Evolutionary conservation across 1,284 basidiomycete genomes (phyloP).

Genomic region (Microbotryomycetes sp.): DNA sequence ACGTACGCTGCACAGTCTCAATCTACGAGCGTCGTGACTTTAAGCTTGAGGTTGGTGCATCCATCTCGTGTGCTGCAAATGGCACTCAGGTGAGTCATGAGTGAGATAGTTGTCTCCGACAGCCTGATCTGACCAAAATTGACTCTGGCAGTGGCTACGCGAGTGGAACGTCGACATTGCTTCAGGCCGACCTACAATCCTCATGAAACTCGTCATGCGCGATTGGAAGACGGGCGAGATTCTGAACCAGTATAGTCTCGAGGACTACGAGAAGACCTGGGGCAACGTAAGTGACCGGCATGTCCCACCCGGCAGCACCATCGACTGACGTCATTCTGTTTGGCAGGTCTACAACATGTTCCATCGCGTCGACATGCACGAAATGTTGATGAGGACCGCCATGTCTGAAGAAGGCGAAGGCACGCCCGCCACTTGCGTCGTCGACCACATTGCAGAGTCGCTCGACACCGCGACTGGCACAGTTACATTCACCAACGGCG

Average conservation of each 20-base stretch:
- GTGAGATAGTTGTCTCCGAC: background rate
- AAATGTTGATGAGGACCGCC: conserved; percentile 38
- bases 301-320: no score
- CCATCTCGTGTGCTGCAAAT: conserved; percentile 39
- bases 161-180: conserved; percentile 38
- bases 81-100: conserved; percentile 17
- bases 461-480: conserved; percentile 37
- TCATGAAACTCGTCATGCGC: conserved; percentile 37
- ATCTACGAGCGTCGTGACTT: conserved; percentile 39
- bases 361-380: conserved; percentile 42
- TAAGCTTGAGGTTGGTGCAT: conserved; percentile 38
- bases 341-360: conserved; percentile 35
- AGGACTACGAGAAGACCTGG: conserved; percentile 38
- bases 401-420: conserved; percentile 36
- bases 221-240: conserved; percentile 39
- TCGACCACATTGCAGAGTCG: conserved; percentile 38
- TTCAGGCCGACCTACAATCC: conserved; percentile 35
- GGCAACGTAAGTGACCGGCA: conserved; percentile 30
- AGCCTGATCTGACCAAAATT: background rate
- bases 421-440: conserved; percentile 34
- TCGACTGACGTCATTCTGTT: no score
- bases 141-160: conserved; percentile 36
- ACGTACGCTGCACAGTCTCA: conserved; percentile 20
- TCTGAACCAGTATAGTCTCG: conserved; percentile 36
- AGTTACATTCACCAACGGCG: conserved; percentile 41